Base-by-base conservation (phyloP, 805 yeast species). In the Monosporozyma yasuniensis region DNA sequence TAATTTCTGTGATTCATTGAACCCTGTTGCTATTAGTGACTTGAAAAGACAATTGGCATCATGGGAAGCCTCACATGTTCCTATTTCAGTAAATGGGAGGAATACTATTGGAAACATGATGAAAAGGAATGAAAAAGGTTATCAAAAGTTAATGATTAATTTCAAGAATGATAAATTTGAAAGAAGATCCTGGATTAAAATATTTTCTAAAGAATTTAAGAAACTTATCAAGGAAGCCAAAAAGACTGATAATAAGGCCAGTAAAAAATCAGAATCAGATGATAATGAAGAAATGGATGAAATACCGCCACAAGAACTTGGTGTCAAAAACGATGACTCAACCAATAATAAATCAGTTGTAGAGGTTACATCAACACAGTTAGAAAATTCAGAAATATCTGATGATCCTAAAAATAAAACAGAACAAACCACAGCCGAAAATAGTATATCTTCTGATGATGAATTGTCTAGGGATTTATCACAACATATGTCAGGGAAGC, bases 1-100 rank as follows among this genome's bases (percentile, higher is more conserved):
- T 11, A 88, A 88, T 59, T 74, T 62, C 44, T 55, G 81, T 42
- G 96, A 88, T 60, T 76, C 89, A 5, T 69, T 76, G 34, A 73
- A 71, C 28, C 96, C 96, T 0, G 77, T 77, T 3, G 66, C 78
- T 23, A 81, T 79, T 21, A 67, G 70, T 37, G 76, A 77, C 4
- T 64, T 90, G 46, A 70, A 78, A 45, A 78, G 74, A 48, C 76
- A 75, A 47, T 70, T 90, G 37, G 63, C 67, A 21, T 79, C 80
- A 57, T 85, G 95, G 95, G 96, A 88, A 59, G 63, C 62, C 8
- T 56, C 70, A 5, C 63, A 58, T 23, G 57, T 51, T 35, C 27
- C 19, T 2, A 44, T 46, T 19, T 34, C 57, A 1, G 49, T 51
- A 4, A 53, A 53, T n/a, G 54, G 59, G 12, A 51, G 47, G 19